Percentiles rank a stretch among this genome's conserved stretches.
Evolutionary conservation across 2,329 filamentous ascomycete species (phyloP).

Genomic region (Cordyceps fumosorosea): DNA sequence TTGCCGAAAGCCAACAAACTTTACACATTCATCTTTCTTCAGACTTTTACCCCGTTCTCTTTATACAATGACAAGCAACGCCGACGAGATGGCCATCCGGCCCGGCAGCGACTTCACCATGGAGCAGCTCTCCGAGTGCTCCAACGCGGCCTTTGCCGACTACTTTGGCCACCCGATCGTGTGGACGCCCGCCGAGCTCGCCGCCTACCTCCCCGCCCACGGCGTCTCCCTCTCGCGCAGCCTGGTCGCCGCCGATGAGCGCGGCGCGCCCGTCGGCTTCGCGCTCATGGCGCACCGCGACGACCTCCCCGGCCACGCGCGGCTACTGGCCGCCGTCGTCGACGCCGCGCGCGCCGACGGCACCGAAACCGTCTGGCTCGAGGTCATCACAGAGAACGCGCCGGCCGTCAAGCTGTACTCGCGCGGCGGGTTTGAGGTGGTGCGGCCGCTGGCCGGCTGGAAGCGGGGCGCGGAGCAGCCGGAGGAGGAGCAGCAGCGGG

Average conservation of each 20-base stretch:
- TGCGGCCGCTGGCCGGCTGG: constrained; percentile 16
- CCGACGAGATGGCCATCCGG: background rate
- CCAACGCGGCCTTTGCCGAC: constrained; percentile 16
- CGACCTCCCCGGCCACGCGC: constrained; percentile 16
- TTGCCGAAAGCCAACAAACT: too few relatives aligned
- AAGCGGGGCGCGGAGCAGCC: background rate
- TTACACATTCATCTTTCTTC: too few relatives aligned
- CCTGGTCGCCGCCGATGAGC: constrained; percentile 10
- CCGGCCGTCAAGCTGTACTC: constrained; percentile 17
- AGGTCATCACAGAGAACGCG: constrained; percentile 18
- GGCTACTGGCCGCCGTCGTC: constrained; percentile 13
- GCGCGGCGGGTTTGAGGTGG: constrained; percentile 14
- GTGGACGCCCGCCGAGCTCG: constrained; percentile 11
- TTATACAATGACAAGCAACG: background rate
- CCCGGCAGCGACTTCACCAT: constrained; percentile 1
- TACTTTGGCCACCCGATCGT: constrained; percentile 14
- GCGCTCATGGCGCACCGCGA: constrained; percentile 17
- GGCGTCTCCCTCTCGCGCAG: constrained; percentile 12
- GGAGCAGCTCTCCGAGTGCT: constrained; percentile 12
- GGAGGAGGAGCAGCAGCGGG: background rate
- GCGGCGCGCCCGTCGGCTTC: constrained; percentile 15
- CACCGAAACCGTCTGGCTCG: constrained; percentile 16
- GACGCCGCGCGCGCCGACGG: constrained; percentile 14
- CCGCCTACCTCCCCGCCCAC: constrained; percentile 3
- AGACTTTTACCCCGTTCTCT: too few relatives aligned